A percentile compares a stretch with the other conserved stretches of the same genome.
phyloP scores from a whole-genome alignment of 2,329 filamentous ascomycete species.

The Colletotrichum tropicicola region DNA sequence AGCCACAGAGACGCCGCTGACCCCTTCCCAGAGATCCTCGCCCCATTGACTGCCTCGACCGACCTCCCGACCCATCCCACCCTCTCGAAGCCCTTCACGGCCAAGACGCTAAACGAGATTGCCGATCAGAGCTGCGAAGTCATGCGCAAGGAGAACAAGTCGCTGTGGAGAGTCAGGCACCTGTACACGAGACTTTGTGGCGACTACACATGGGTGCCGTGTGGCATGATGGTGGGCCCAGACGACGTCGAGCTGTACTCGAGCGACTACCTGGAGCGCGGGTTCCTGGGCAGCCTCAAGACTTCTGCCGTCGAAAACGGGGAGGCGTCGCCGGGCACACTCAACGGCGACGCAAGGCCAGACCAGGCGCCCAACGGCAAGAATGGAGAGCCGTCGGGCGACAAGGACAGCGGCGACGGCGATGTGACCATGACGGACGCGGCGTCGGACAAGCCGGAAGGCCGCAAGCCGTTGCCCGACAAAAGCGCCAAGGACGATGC shows the following conservation, averaged over 20 bases:
- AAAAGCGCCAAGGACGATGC: conserved; percentile 14
- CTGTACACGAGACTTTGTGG: conserved; percentile 78
- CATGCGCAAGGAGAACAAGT: conserved; percentile 78
- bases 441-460: conserved; percentile 5
- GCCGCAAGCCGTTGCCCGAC: neutral
- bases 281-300: conserved; percentile 37
- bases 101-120: conserved; percentile 76
- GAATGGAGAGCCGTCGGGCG: conserved; percentile 33
- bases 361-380: conserved; percentile 27
- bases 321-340: conserved; percentile 10
- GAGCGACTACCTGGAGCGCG: conserved; percentile 53
- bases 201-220: conserved; percentile 75
- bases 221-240: conserved; percentile 63
- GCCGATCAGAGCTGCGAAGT: conserved; percentile 74
- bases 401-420: conserved; percentile 24
- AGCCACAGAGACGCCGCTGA: conserved; percentile 36
- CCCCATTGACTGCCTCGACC: conserved; percentile 78
- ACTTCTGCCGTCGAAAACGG: conserved; percentile 13
- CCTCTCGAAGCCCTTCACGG: conserved; percentile 78
- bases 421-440: conserved; percentile 36
- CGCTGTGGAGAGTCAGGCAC: conserved; percentile 78
- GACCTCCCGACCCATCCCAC: conserved; percentile 80
- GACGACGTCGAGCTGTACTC: conserved; percentile 65
- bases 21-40: conserved; percentile 69
- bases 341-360: conserved; percentile 31